These are phyloP conservation scores for Epichloe aotearoae DNA, from an alignment of 2,329 filamentous ascomycete genomes.

Conservation along the genomic window DNA sequence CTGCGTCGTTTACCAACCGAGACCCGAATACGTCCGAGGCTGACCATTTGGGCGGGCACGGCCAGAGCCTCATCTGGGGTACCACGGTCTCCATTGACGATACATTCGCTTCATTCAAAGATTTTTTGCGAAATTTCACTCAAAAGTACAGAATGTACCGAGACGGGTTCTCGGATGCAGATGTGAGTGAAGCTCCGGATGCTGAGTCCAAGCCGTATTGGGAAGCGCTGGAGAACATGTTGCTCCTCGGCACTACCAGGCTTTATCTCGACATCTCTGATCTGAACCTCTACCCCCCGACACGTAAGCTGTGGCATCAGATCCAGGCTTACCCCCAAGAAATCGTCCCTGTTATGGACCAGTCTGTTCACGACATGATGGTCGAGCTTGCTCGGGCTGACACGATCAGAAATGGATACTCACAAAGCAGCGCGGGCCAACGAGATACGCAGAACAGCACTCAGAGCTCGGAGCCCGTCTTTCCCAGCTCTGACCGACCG, in stretches of 20 bases:
- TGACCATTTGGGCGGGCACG: constrained; percentile 68
- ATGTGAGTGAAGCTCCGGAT: constrained; percentile 55
- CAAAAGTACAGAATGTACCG: constrained; percentile 88
- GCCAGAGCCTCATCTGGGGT: constrained; percentile 83
- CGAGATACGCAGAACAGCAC: constrained; percentile 30
- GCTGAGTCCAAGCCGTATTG: constrained; percentile 73
- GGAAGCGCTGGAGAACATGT: constrained; percentile 79
- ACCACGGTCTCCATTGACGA: constrained; percentile 92
- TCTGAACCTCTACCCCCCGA: constrained; percentile 83
- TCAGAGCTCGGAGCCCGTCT: constrained; percentile 60
- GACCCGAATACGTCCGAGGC: constrained; percentile 87
- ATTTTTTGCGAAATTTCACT: constrained; percentile 84
- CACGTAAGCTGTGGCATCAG: constrained; percentile 90
- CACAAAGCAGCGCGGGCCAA: constrained; percentile 42
- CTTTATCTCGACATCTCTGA: constrained; percentile 84
- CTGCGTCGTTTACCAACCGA: constrained; percentile 45
- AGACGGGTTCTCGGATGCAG: constrained; percentile 68
- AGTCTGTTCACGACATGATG: constrained; percentile 85
- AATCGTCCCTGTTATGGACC: constrained; percentile 94
- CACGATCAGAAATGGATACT: constrained; percentile 53
- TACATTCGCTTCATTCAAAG: constrained; percentile 75
- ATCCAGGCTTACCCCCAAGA: constrained; percentile 89
- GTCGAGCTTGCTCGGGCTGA: constrained; percentile 75
- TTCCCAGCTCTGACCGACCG: constrained; percentile 65
- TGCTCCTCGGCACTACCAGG: constrained; percentile 68